A percentile compares a stretch with the other conserved stretches of the same genome.
Conservation (phyloP, 2,329 filamentous ascomycete species). For the Diaporthe amygdali region DNA sequence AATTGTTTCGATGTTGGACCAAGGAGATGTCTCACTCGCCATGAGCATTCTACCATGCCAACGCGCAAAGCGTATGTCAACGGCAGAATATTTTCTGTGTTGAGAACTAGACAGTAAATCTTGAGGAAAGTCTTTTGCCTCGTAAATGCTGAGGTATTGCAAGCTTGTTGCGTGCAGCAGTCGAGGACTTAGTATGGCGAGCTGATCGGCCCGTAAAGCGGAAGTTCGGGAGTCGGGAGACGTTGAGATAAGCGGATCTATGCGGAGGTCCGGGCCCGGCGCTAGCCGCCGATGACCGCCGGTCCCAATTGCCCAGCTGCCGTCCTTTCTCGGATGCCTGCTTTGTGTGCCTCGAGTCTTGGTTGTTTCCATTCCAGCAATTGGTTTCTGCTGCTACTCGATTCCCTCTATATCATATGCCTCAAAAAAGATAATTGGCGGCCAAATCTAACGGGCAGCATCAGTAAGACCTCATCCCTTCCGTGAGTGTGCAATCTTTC, state of each 20-base stretch:
- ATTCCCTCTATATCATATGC: not conserved
- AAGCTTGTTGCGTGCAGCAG: not conserved
- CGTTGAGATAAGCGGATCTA: constrained; percentile 22
- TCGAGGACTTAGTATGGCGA: not conserved
- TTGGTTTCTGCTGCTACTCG: not conserved
- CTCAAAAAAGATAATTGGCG: not conserved
- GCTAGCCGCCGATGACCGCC: not conserved
- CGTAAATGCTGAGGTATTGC: not conserved
- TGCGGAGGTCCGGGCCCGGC: constrained; percentile 6
- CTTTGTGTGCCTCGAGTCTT: not conserved
- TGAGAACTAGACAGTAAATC: not conserved
- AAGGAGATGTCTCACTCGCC: not conserved
- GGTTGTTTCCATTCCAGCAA: not conserved
- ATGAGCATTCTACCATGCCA: not conserved
- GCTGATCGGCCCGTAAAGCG: not conserved
- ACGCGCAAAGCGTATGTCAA: not conserved
- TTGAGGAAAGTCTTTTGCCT: not conserved
- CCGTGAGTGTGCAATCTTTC: not conserved
- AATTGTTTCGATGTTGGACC: not conserved
- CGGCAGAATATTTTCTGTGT: not conserved
- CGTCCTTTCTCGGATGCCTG: not conserved
- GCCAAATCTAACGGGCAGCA: not conserved
- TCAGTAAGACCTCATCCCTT: too few species aligned
- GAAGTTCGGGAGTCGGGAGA: constrained; percentile 24
- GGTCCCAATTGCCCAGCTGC: not conserved